Percentiles rank a stretch among this genome's conserved stretches.
Evolutionary conservation across 1,284 basidiomycete species (phyloP).

Genomic region (Microbotryum violaceum): DNA sequence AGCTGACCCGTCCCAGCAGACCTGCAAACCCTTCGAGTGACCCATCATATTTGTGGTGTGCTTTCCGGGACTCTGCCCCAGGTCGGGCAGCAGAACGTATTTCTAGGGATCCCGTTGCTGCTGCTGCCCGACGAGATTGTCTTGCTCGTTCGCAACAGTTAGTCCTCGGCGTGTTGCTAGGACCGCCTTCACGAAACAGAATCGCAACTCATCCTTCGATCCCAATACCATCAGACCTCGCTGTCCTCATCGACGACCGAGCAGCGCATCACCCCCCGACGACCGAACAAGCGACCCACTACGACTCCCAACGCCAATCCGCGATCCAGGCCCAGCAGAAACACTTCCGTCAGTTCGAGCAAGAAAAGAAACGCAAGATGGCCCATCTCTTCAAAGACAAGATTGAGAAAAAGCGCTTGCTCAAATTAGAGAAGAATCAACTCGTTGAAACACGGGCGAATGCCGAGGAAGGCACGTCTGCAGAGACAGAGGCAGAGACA

Average conservation of each 20-base stretch:
- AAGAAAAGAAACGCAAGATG: slow-evolving; percentile 41
- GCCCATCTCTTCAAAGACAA: slow-evolving; percentile 40
- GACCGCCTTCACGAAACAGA: neutral
- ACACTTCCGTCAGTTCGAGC: slow-evolving; percentile 43
- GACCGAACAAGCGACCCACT: slow-evolving; percentile 32
- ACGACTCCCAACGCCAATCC: slow-evolving; percentile 43
- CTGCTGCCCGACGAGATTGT: slow-evolving; percentile 89
- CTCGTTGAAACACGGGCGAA: neutral
- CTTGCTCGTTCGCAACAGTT: slow-evolving; percentile 71
- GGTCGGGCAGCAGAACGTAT: slow-evolving; percentile 92
- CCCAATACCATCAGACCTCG: slow-evolving; percentile 52
- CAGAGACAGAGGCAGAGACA: too few relatives aligned
- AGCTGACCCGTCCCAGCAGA: slow-evolving; percentile 47
- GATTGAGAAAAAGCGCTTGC: slow-evolving; percentile 50
- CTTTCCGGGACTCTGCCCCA: slow-evolving; percentile 86
- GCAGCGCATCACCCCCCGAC: slow-evolving; percentile 56
- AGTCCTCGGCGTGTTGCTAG: slow-evolving; percentile 22
- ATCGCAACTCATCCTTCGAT: neutral
- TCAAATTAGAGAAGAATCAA: slow-evolving; percentile 43
- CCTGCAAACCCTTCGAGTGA: slow-evolving; percentile 64
- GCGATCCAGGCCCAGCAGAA: slow-evolving; percentile 50
- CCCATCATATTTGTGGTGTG: slow-evolving; percentile 75
- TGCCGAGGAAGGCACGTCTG: too few relatives aligned
- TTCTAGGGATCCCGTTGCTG: slow-evolving; percentile 80
- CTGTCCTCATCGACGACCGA: slow-evolving; percentile 67